Evolutionary conservation across 2,329 filamentous ascomycete species (phyloP).

Genomic region (Colletotrichum eleusines): DNA sequence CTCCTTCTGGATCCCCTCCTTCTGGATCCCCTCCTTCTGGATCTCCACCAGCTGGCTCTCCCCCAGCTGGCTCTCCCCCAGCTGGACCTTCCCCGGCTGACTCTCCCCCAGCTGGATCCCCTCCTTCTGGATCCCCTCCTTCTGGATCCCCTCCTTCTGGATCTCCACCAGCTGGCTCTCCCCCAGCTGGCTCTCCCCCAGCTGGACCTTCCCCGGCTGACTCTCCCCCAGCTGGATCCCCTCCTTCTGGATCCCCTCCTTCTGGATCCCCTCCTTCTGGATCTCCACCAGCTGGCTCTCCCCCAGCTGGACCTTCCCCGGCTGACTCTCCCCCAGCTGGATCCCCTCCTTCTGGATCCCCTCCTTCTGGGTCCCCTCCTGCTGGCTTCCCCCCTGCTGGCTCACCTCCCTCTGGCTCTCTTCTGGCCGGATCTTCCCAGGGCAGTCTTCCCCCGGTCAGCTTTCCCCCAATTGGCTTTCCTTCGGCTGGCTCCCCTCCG

Average conservation of each 20-base stretch:
- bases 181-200: no score
- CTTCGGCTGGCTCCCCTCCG: neutral
- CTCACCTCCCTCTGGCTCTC: neutral
- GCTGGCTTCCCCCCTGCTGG: neutral
- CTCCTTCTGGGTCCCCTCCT: neutral
- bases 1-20: neutral
- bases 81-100: neutral
- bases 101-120: no score
- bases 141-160: no score
- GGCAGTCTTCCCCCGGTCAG: neutral
- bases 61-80: neutral
- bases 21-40: no score
- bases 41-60: neutral
- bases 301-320: constrained; percentile 4
- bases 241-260: no score
- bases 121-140: no score
- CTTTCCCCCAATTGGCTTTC: neutral
- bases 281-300: neutral
- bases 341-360: neutral
- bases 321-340: neutral
- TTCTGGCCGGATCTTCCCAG: neutral
- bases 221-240: no score
- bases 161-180: no score
- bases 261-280: no score
- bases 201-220: neutral